Base-by-base conservation (phyloP, 768 basidiomycete species). In the Leucosporidium creatinivorum region DNA sequence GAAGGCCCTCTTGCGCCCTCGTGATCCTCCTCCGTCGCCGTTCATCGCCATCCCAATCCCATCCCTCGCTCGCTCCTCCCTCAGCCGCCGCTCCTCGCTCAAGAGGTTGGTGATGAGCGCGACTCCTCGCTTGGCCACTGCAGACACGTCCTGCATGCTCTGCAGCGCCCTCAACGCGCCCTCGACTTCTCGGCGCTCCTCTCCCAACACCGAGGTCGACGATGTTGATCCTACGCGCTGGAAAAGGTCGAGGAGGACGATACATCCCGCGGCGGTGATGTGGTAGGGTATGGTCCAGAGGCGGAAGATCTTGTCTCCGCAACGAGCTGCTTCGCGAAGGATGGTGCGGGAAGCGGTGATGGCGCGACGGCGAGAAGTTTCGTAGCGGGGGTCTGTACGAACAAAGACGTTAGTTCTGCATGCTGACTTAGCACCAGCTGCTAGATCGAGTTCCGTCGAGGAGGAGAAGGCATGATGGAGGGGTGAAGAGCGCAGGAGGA, bases 281-380 rank as follows among this genome's bases (percentile, higher is more conserved):
- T 59, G 59, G 58, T 25, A 52, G 18, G 92, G 65, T 26, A 57
- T 1, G 60, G 65, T 7, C 26, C 26, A 28, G 4, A 55, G 52
- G 54, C 55, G 2, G 65, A 59, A 58, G 58, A 65, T 58, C 52
- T 62, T 31, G 31, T 48, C 25, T 52, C 19, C 19, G 61, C 65
- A 12, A 30, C 55, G 25, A 33, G 55, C 55, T 21, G 65, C 58
- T 10, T 59, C 58, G 2, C 60, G 13, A 30, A 66, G 26, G 28
- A 66, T 62, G 10, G 54, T 10, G 7, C 65, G 47, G 13, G 60
- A 61, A 18, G 65, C 65, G 6, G 49, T 52, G 13, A 66, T 6
- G 30, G 65, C 55, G 1, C 54, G 28, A 26, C 25, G 9, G n/a
- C 65, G 23, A n/a, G 65, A 61, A n/a, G 51, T 18, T 30, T 66